phyloP scores from a whole-genome alignment of 768 basidiomycete genomes.

The Suillus variegatus region DNA sequence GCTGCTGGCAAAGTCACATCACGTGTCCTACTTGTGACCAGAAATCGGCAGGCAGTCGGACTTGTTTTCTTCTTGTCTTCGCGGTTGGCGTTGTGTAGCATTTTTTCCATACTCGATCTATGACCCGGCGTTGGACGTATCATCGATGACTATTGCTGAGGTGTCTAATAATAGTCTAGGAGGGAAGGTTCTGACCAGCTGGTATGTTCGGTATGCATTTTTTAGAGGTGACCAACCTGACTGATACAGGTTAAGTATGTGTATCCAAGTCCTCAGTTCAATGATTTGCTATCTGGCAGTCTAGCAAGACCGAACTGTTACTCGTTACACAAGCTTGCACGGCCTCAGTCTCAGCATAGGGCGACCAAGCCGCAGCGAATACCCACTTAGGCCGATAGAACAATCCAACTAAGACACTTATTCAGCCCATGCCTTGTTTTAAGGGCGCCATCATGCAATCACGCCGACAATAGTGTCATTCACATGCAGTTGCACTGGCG shows the following conservation, averaged over 20 bases:
- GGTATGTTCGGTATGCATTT: background rate
- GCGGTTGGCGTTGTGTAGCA: background rate
- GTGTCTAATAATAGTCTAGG: background rate
- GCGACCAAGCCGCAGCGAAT: background rate
- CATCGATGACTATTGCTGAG: background rate
- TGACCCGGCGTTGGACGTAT: background rate
- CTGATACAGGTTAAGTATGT: background rate
- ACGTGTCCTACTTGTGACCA: too few relatives aligned
- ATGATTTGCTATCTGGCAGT: background rate
- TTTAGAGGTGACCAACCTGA: too few relatives aligned
- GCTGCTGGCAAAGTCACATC: background rate
- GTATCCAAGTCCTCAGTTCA: background rate
- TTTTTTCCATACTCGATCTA: background rate
- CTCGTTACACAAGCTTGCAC: background rate
- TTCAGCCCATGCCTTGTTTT: background rate
- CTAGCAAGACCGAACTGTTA: background rate
- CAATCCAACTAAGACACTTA: background rate
- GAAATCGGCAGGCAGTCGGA: too few relatives aligned
- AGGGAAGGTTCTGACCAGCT: background rate
- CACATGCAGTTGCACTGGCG: too few relatives aligned
- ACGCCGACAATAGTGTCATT: background rate
- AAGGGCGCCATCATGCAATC: background rate
- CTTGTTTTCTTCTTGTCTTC: background rate
- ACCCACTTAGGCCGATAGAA: background rate
- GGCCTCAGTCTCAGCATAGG: background rate